Evolutionary conservation across 2,329 filamentous ascomycete species (phyloP).

Genomic region (Clathrospora elynae): DNA sequence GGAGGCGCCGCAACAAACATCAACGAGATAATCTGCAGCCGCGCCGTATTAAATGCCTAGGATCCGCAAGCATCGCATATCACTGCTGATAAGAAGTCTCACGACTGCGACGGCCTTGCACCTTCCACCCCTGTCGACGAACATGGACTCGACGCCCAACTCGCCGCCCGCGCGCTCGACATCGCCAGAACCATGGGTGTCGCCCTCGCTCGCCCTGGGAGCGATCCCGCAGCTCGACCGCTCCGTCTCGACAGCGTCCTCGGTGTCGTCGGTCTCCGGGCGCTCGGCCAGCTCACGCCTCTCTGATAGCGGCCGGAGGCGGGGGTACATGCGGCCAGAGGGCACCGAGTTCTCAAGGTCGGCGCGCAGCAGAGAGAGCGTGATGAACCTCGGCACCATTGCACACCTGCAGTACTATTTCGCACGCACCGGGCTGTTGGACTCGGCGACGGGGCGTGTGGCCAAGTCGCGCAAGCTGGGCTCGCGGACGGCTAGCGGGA

Average conservation of each 20-base stretch:
- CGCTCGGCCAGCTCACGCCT: conserved; percentile 66
- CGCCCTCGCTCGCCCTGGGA: conserved; percentile 67
- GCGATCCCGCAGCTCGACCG: conserved; percentile 65
- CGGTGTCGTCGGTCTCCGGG: conserved; percentile 60
- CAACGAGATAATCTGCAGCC: conserved; percentile 11
- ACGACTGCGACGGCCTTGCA: conserved; percentile 18
- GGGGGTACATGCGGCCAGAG: conserved; percentile 86
- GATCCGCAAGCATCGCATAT: conserved; percentile 21
- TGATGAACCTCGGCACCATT: conserved; percentile 95
- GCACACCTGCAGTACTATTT: conserved; percentile 99
- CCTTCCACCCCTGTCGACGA: conserved; percentile 22
- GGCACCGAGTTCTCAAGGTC: conserved; percentile 89
- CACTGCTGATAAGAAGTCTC: conserved; percentile 18
- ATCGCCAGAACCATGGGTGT: conserved; percentile 68
- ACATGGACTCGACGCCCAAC: conserved; percentile 47
- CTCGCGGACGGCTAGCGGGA: conserved; percentile 40
- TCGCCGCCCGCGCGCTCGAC: conserved; percentile 48
- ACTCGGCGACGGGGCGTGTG: conserved; percentile 88
- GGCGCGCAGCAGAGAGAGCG: conserved; percentile 87
- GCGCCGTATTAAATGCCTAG: conserved; percentile 19
- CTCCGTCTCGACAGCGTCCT: conserved; percentile 66
- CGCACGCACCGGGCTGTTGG: conserved; percentile 87
- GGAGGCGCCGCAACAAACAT: conserved; percentile 18
- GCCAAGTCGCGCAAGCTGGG: conserved; percentile 67
- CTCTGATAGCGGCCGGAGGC: conserved; percentile 61